A percentile compares a stretch with the other conserved stretches of the same genome.
Conservation (phyloP, 768 basidiomycete species). For the Auriscalpium vulgare region DNA sequence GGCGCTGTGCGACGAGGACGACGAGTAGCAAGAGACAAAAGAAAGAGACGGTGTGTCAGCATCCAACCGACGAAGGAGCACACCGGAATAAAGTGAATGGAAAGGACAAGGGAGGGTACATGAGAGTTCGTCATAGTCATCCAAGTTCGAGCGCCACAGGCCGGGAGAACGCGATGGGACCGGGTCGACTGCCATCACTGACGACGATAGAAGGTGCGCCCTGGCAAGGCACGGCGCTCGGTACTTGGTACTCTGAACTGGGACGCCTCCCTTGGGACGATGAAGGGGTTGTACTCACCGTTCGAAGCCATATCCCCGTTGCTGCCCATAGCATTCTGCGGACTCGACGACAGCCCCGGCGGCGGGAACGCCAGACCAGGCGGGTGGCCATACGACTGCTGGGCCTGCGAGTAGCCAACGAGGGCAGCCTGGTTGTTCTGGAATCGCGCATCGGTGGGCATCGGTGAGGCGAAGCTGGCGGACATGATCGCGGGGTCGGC, state of each 20-base stretch:
- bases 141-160: neutral
- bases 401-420: slow-evolving; percentile 13
- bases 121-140: neutral
- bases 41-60: slow-evolving; percentile 14
- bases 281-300: slow-evolving; percentile 5
- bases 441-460: slow-evolving; percentile 19
- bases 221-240: slow-evolving; percentile 8
- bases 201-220: neutral
- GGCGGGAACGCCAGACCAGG: slow-evolving; percentile 50
- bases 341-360: slow-evolving; percentile 25
- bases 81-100: slow-evolving; percentile 8
- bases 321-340: slow-evolving; percentile 22
- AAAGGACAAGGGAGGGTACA: slow-evolving; percentile 1
- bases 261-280: neutral
- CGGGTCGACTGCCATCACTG: neutral
- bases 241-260: slow-evolving; percentile 3
- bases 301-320: slow-evolving; percentile 16
- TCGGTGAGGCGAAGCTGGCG: slow-evolving; percentile 46
- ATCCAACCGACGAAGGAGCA: slow-evolving; percentile 6
- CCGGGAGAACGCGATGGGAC: neutral
- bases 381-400: slow-evolving; percentile 41
- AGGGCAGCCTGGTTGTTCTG: slow-evolving; percentile 2
- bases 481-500: slow-evolving; percentile 79
- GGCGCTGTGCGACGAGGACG: slow-evolving; percentile 12
- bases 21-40: slow-evolving; percentile 8